These are phyloP conservation scores for Botrytis deweyae DNA, from an alignment of 2,329 filamentous ascomycete genomes.

Conservation along the genomic window DNA sequence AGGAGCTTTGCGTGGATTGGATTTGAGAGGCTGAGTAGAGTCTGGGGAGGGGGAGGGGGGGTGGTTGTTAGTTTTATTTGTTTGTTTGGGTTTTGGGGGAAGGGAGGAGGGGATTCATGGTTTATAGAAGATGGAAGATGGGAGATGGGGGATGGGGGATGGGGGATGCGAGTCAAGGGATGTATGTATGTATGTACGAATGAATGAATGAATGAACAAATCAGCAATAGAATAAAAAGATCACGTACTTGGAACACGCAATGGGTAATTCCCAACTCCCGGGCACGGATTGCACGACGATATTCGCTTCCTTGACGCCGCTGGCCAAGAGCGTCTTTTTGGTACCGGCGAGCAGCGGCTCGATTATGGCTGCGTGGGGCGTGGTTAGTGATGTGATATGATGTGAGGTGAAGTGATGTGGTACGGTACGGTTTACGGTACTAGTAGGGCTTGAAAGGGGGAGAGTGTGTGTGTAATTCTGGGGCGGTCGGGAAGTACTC, in stretches of 20 bases:
- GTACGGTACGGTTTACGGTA: no score
- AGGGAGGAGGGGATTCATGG: background rate
- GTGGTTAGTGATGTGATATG: conserved; percentile 19
- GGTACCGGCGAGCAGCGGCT: conserved; percentile 76
- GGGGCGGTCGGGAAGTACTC: background rate
- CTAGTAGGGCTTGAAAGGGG: background rate
- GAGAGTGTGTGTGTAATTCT: background rate
- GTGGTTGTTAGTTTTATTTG: background rate
- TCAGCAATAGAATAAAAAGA: background rate
- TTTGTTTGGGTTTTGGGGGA: background rate
- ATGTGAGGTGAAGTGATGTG: background rate
- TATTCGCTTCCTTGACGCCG: conserved; percentile 85
- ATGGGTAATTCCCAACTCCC: conserved; percentile 94
- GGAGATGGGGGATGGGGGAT: background rate
- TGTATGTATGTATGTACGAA: background rate
- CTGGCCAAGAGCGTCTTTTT: conserved; percentile 73
- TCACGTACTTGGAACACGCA: conserved; percentile 57
- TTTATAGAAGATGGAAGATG: background rate
- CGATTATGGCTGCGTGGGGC: conserved; percentile 63
- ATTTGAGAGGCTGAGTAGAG: conserved; percentile 84
- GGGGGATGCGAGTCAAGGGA: conserved; percentile 41
- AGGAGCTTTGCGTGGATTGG: conserved; percentile 65
- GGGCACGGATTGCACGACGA: conserved; percentile 84
- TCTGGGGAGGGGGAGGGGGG: conserved; percentile 45
- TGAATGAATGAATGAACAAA: background rate